Conservation (phyloP, 768 basidiomycete genomes). For the Rhizopogon roseolus region DNA sequence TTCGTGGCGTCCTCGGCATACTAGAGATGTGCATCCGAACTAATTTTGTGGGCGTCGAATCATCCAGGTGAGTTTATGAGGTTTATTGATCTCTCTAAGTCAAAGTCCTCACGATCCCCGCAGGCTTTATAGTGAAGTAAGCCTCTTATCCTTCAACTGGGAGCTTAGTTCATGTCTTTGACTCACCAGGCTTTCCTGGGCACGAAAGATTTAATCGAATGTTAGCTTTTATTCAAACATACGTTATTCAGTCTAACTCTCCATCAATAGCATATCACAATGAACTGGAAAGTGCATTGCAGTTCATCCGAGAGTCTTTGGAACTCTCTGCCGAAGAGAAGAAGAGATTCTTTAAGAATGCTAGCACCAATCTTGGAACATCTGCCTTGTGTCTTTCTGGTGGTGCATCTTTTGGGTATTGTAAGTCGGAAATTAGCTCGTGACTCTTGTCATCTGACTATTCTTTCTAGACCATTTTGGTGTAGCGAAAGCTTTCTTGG, state of each 20-base stretch:
- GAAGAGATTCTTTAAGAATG: conserved; percentile 83
- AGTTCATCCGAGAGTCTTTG: conserved; percentile 68
- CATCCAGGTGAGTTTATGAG: conserved; percentile 47
- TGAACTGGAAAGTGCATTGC: conserved; percentile 73
- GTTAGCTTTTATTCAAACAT: conserved; percentile 32
- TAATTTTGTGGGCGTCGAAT: conserved; percentile 94
- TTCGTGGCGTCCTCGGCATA: conserved; percentile 81
- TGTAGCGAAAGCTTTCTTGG: conserved; percentile 87
- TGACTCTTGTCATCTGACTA: not conserved
- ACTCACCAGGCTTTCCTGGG: conserved; percentile 78
- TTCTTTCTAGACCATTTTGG: conserved; percentile 70
- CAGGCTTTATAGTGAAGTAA: conserved; percentile 87
- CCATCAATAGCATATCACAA: conserved; percentile 64
- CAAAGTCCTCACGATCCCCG: not conserved
- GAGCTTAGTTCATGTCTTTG: conserved; percentile 9
- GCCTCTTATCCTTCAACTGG: conserved; percentile 6
- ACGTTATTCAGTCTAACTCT: not conserved
- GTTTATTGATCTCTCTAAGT: conserved; percentile 5
- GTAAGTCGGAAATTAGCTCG: conserved; percentile 36
- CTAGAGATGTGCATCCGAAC: conserved; percentile 86
- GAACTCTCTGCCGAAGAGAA: conserved; percentile 85
- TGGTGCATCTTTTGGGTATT: conserved; percentile 93
- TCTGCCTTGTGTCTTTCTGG: conserved; percentile 95
- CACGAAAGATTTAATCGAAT: conserved; percentile 87
- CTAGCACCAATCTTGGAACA: conserved; percentile 86